These are phyloP conservation scores for Phytophthora pisi DNA, from an alignment of 352 stramenopile genomes.

Conservation along the genomic window DNA sequence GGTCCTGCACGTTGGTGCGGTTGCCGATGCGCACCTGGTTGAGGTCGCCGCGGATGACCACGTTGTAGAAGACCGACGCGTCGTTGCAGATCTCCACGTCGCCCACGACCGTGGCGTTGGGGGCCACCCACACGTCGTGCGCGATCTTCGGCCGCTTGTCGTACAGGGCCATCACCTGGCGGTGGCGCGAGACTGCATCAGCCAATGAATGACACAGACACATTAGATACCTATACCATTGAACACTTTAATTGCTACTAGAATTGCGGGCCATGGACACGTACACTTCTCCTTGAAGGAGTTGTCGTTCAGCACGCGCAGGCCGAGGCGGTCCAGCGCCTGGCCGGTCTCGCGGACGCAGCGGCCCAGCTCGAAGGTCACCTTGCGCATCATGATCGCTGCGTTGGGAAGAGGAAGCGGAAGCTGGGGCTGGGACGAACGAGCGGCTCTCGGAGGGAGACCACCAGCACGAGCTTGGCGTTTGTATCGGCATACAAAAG, in stretches of 20 bases:
- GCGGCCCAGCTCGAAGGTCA: slow-evolving; percentile 90
- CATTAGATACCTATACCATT: no score
- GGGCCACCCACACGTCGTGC: slow-evolving; percentile 94
- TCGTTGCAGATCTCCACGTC: slow-evolving; percentile 95
- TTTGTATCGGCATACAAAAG: slow-evolving; percentile 5
- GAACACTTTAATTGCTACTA: no score
- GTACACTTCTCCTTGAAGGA: slow-evolving; percentile 92
- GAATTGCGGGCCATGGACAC: slow-evolving; percentile 9
- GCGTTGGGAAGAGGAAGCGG: slow-evolving; percentile 26
- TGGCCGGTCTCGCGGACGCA: slow-evolving; percentile 96
- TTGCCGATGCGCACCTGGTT: slow-evolving; percentile 95
- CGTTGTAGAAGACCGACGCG: slow-evolving; percentile 96
- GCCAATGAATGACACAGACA: no score
- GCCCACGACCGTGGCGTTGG: slow-evolving; percentile 96
- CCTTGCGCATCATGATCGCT: slow-evolving; percentile 85
- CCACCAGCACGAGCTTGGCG: slow-evolving; percentile 25
- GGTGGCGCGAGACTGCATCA: slow-evolving; percentile 91
- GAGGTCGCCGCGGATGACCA: slow-evolving; percentile 93
- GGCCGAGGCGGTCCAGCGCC: slow-evolving; percentile 93
- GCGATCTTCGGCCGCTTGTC: slow-evolving; percentile 92
- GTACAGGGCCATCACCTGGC: slow-evolving; percentile 93
- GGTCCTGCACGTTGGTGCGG: slow-evolving; percentile 97
- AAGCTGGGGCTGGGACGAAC: slow-evolving; percentile 22
- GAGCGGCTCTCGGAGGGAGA: slow-evolving; percentile 33
- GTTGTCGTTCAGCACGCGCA: slow-evolving; percentile 88